phyloP scores from a whole-genome alignment of 306 rosid species.

The Trifolium fragiferum region DNA sequence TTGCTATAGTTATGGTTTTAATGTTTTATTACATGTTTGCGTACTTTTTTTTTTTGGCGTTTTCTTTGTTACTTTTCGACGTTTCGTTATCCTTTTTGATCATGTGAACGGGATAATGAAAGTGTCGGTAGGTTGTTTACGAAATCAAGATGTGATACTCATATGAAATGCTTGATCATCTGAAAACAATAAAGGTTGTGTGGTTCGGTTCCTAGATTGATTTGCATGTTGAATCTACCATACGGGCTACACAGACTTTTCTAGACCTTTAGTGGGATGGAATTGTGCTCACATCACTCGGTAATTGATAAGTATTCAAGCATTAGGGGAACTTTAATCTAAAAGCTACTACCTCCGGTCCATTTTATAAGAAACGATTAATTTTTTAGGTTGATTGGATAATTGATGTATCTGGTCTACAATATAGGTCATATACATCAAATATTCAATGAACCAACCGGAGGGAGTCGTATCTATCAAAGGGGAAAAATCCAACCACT shows the following conservation, averaged over 20 bases:
- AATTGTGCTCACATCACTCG: not conserved
- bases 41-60: not conserved
- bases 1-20: constrained; percentile 3
- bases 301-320: not conserved
- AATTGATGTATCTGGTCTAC: too few relatives aligned
- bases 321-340: not conserved
- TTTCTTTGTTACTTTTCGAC: not conserved
- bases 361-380: too few relatives aligned
- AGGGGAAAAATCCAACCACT: not conserved
- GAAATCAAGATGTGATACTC: not conserved
- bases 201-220: not conserved
- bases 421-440: too few relatives aligned
- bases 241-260: not conserved
- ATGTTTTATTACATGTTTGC: constrained; percentile 15
- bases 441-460: too few relatives aligned
- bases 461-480: not conserved
- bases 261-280: not conserved
- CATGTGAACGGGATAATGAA: not conserved
- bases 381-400: too few relatives aligned
- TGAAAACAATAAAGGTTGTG: not conserved
- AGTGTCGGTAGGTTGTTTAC: constrained; percentile 1
- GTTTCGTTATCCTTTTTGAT: not conserved
- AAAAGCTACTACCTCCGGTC: not conserved
- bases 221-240: not conserved
- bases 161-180: constrained; percentile 14